Evolutionary conservation across 2,329 filamentous ascomycete species (phyloP).

Genomic region (Alternaria solani): DNA sequence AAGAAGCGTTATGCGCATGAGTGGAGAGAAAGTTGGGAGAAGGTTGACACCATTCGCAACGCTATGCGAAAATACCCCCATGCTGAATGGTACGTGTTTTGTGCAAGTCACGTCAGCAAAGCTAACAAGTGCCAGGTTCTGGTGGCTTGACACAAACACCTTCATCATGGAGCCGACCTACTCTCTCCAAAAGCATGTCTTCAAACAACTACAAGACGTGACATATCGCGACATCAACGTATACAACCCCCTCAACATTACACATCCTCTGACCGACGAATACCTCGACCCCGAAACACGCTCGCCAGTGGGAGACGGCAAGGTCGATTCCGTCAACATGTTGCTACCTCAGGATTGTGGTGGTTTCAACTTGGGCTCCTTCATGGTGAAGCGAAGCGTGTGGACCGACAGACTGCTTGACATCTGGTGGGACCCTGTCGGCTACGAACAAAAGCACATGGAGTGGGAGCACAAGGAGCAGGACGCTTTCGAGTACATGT

Average conservation of each 20-base stretch:
- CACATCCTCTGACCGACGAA: slow-evolving; percentile 76
- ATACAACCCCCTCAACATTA: slow-evolving; percentile 94
- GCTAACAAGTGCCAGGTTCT: slow-evolving; percentile 76
- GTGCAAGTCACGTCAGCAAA: background rate
- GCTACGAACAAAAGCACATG: slow-evolving; percentile 99
- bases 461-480: slow-evolving; percentile 99
- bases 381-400: slow-evolving; percentile 83
- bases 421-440: slow-evolving; percentile 97
- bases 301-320: slow-evolving; percentile 79
- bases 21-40: slow-evolving; percentile 99
- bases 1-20: slow-evolving; percentile 99
- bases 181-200: slow-evolving; percentile 89
- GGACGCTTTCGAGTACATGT: slow-evolving; percentile 91
- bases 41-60: slow-evolving; percentile 91
- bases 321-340: slow-evolving; percentile 81
- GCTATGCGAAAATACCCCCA: slow-evolving; percentile 92
- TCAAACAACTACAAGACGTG: slow-evolving; percentile 76
- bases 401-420: slow-evolving; percentile 94
- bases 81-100: slow-evolving; percentile 83
- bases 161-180: slow-evolving; percentile 96
- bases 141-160: slow-evolving; percentile 98
- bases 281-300: slow-evolving; percentile 80
- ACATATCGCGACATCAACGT: slow-evolving; percentile 95
- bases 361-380: slow-evolving; percentile 96
- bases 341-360: slow-evolving; percentile 92